A percentile compares a stretch with the other conserved stretches of the same genome.
Evolutionary conservation across 106 monocot species (phyloP).

Genomic region (Narthecium ossifragum): DNA sequence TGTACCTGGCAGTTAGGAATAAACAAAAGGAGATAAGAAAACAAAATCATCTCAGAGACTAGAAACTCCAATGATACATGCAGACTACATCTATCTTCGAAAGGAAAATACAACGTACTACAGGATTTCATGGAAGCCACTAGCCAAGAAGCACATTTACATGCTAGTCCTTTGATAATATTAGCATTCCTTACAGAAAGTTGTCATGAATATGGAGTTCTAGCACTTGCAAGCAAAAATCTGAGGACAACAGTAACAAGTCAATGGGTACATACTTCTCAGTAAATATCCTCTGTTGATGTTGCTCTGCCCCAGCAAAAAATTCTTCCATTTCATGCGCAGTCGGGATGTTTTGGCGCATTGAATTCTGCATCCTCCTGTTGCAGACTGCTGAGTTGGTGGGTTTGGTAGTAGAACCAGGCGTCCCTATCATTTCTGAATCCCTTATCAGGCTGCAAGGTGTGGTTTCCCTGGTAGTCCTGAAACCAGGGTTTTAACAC

Average conservation of each 20-base stretch:
- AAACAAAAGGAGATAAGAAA: neutral
- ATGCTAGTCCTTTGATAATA: neutral
- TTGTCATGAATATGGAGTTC: too few species aligned
- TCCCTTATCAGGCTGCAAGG: slow-evolving; percentile 41
- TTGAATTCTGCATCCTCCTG: slow-evolving; percentile 15
- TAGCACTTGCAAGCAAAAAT: neutral
- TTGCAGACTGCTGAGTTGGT: slow-evolving; percentile 10
- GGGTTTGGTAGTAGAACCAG: slow-evolving; percentile 31
- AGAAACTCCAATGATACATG: too few species aligned
- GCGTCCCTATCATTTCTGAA: slow-evolving; percentile 21
- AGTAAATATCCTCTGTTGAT: slow-evolving; percentile 28
- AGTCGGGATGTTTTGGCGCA: slow-evolving; percentile 16
- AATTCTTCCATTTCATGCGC: slow-evolving; percentile 51
- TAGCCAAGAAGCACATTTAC: neutral
- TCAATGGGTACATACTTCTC: slow-evolving; percentile 29
- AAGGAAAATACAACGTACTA: too few species aligned
- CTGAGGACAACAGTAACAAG: neutral
- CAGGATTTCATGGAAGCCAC: too few species aligned
- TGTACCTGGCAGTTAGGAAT: slow-evolving; percentile 31
- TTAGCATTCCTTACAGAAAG: neutral
- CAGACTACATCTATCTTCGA: too few species aligned
- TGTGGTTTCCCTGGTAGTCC: slow-evolving; percentile 39
- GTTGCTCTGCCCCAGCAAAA: slow-evolving; percentile 32
- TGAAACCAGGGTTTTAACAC: slow-evolving; percentile 6
- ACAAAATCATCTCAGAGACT: neutral